Evolutionary conservation across 108 stramenopile genomes (phyloP).

Genomic region (Cyclotella baltica): DNA sequence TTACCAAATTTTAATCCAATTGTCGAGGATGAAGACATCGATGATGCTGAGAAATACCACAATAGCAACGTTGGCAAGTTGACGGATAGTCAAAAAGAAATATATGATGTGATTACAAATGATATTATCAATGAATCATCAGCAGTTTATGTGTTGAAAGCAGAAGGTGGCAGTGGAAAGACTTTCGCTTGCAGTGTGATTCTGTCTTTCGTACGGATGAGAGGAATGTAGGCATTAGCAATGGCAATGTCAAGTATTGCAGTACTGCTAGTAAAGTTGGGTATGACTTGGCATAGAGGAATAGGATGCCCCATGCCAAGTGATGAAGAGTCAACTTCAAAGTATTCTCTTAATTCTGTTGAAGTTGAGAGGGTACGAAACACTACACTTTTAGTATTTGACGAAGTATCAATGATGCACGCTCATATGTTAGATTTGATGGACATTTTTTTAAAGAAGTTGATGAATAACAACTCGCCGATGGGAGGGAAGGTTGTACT

Average conservation of each 20-base stretch:
- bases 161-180: neutral
- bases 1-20: neutral
- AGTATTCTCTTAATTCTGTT: neutral
- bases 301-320: neutral
- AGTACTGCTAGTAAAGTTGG: neutral
- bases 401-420: conserved; percentile 25
- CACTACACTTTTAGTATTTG: neutral
- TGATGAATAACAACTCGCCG: neutral
- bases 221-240: neutral
- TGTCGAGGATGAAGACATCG: neutral
- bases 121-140: neutral
- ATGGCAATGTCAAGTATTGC: conserved; percentile 4
- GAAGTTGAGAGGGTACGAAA: neutral
- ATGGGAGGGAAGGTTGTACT: conserved; percentile 27
- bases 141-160: neutral
- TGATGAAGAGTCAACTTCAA: neutral
- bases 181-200: neutral
- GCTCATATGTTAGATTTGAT: neutral
- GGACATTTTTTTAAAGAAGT: conserved; percentile 5
- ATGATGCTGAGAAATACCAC: neutral
- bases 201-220: neutral
- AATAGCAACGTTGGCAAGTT: neutral
- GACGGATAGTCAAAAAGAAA: neutral
- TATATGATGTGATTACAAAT: neutral
- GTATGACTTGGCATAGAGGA: neutral